phyloP scores from a whole-genome alignment of 352 stramenopile genomes.

The Saprolegnia parasitica region DNA sequence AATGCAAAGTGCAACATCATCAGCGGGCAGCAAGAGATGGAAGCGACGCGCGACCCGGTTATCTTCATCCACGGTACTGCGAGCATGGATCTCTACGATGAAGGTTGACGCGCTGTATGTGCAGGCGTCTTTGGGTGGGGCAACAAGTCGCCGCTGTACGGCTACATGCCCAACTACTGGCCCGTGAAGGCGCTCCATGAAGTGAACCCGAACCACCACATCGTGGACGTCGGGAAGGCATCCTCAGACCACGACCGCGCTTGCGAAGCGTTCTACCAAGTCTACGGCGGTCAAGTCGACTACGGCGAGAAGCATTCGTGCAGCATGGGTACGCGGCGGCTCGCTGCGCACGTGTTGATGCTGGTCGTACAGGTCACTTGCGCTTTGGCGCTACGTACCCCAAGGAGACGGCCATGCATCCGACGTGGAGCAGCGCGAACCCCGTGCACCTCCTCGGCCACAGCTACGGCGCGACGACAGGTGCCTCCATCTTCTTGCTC shows the following conservation, averaged over 20 bases:
- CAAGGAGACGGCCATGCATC: slow-evolving; percentile 32
- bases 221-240: slow-evolving; percentile 55
- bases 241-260: slow-evolving; percentile 70
- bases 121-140: slow-evolving; percentile 45
- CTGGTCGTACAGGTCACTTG: slow-evolving; percentile 3
- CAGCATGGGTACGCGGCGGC: background rate
- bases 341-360: background rate
- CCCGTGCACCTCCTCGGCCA: slow-evolving; percentile 63
- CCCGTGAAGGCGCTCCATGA: slow-evolving; percentile 43
- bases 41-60: slow-evolving; percentile 48
- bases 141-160: slow-evolving; percentile 45
- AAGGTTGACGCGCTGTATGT: background rate
- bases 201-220: slow-evolving; percentile 52
- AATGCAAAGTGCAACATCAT: background rate
- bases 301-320: slow-evolving; percentile 51
- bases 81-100: background rate
- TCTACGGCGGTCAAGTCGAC: slow-evolving; percentile 54
- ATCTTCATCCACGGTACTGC: slow-evolving; percentile 57
- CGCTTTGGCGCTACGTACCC: slow-evolving; percentile 12
- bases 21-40: slow-evolving; percentile 10
- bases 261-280: slow-evolving; percentile 66
- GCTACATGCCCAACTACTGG: slow-evolving; percentile 52
- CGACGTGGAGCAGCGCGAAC: slow-evolving; percentile 43
- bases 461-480: slow-evolving; percentile 57
- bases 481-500: background rate